Evolutionary conservation across 306 rosid genomes (phyloP), one percentile per base, ranked within the genome.

Genomic region (Boehmeria nivea): DNA sequence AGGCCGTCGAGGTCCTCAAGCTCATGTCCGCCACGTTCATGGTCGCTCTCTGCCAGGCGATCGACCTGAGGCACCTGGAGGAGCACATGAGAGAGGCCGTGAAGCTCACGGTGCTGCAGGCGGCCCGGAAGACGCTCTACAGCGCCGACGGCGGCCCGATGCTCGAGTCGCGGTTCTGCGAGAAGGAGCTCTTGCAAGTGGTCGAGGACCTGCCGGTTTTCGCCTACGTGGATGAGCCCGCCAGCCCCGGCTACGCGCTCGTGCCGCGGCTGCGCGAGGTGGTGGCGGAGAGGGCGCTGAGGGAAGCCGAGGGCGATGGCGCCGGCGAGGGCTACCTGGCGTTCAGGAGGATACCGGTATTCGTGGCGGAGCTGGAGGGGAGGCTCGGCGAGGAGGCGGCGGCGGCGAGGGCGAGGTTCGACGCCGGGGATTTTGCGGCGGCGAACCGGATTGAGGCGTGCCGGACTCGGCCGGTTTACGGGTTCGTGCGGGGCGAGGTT

Each of bases 31-130:
- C 77, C 6, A 65, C 77, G 1, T 72, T 19, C 51, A 59, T 72
- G 72, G 72, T 72, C 24, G 77, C 64, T 9, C 72, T 72, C 33
- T 72, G 72, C 45, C 77, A 72, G 17, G 77, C 77, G 24, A 55
- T 72, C 21, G 77, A 72, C 49, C 45, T 72, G 5, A 39, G 72
- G 46, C 72, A 72, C 45, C 19, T 53, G 25, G 77, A 72, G 39
- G 77, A 72, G 40, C 65, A 65, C 43, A 65, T 72, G 77, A 72
- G 59, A 45, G 72, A 72, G 23, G 54, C 55, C 0, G 72, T 72
- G 12, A 72, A 48, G 39, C 60, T 38, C 3, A 49, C 50, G 8
- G 25, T 72, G 4, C 63, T 60, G 14, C 64, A 72, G 40, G 66
- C 43, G 14, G 61, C 64, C 15, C 51, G 63, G 21, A 71, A 52